Evolutionary conservation across 371 early-diverging fungal genomes (phyloP), one percentile per base, ranked within the genome.

Genomic region (Saksenaea vasiformis): DNA sequence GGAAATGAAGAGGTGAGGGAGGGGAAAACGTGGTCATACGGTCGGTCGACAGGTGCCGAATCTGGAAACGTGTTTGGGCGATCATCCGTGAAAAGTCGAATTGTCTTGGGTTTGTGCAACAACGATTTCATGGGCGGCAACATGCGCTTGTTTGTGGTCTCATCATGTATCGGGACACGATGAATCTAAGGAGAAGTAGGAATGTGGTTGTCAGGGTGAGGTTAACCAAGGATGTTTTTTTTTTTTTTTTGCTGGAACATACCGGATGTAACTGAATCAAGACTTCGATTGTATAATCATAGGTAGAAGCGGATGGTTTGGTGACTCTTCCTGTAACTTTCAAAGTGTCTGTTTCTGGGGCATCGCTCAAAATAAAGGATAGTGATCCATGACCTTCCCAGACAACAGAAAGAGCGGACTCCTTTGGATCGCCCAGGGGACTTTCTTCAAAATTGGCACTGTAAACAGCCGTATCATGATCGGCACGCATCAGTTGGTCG

Each of bases 371-470:
- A n/a, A 76, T 70, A 35, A 36, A 60, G 8, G 72, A 68, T 28
- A 72, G 37, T 8, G 65, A 19, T 3, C 76, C 76, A 64, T 76
- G 76, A 8, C 76, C 76, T 41, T 76, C 76, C 76, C 76, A 76
- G 35, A 76, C 62, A 22, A 76, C 71, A n/a, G 66, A 58, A 43
- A 68, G 60, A 47, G 54, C 44, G 15, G 68, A 61, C 41, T 70
- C 62, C 34, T 70, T 65, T 35, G 64, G 66, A 68, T 66, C 24
- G 67, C 65, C 62, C 71, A 71, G 34, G 72, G 54, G n/a, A 39
- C 67, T 68, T 35, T 76, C 76, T 64, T 76, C 72, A 34, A 72
- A 76, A 57, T 76, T 76, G 8, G 73, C 76, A 55, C 73, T 76
- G 62, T 76, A 76, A 31, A 76, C 56, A 56, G 76, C 76, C 10